Percentiles rank a stretch among this genome's conserved stretches.
Conservation (phyloP, 345 rosid species). For the Firmiana major region DNA sequence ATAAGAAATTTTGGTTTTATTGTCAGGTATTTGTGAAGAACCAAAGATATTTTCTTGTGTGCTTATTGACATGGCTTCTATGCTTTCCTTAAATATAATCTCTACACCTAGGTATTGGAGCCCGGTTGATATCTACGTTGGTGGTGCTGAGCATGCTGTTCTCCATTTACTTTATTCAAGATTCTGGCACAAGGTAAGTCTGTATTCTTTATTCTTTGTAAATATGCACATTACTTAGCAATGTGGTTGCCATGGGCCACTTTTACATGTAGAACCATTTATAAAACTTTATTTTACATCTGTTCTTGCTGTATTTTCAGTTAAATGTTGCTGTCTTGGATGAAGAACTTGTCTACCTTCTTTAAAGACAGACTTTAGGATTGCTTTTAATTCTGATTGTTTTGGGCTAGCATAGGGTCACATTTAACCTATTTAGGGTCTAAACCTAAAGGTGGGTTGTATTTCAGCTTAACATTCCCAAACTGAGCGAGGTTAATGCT, state of each 20-base stretch:
- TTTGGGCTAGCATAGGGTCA: background rate
- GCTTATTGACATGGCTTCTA: background rate
- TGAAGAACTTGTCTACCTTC: background rate
- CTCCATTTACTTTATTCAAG: conserved; percentile 89
- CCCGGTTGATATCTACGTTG: conserved; percentile 91
- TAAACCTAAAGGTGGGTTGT: background rate
- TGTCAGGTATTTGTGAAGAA: background rate
- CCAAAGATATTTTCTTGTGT: background rate
- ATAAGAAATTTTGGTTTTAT: background rate
- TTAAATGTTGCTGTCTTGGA: background rate
- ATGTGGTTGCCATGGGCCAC: background rate
- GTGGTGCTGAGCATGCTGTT: conserved; percentile 99
- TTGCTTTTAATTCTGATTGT: background rate
- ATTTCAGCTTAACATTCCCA: background rate
- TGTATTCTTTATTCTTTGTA: background rate
- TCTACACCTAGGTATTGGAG: conserved; percentile 71
- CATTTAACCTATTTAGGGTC: background rate
- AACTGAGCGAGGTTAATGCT: background rate
- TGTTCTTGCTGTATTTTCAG: background rate
- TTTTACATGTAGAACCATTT: conserved; percentile 3
- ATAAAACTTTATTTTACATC: background rate
- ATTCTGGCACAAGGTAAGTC: conserved; percentile 94
- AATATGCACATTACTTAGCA: background rate
- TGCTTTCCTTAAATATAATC: conserved; percentile 4
- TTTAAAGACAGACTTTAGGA: background rate